A percentile compares a stretch with the other conserved stretches of the same genome.
phyloP scores from a whole-genome alignment of 345 rosid species.

The Eucalyptus virginea region DNA sequence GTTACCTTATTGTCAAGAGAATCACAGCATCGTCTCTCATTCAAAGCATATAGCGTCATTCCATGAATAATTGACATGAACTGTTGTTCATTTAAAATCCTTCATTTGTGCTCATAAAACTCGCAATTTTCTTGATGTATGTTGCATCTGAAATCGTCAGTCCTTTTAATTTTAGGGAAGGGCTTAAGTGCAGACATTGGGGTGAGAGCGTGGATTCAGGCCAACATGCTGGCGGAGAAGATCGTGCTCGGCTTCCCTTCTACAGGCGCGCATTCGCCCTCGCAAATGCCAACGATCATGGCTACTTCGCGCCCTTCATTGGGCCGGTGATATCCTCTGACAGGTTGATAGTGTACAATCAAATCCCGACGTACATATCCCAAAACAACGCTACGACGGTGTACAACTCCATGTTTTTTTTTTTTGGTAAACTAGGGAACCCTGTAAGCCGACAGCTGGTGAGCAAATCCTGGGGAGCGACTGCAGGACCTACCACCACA shows the following conservation, averaged over 20 bases:
- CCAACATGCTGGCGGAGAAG: slow-evolving; percentile 28
- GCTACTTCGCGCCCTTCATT: slow-evolving; percentile 33
- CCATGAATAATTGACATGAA: background rate
- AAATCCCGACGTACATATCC: slow-evolving; percentile 14
- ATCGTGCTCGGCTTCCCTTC: slow-evolving; percentile 53
- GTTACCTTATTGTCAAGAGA: background rate
- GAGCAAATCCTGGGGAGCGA: no score
- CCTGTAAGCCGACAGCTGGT: no score
- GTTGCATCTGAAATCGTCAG: no score
- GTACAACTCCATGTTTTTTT: slow-evolving; percentile 21
- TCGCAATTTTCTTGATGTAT: no score
- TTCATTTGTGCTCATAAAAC: background rate
- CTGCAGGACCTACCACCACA: no score
- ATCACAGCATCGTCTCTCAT: background rate
- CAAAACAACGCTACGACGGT: slow-evolving; percentile 23
- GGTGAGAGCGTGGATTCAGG: slow-evolving; percentile 28
- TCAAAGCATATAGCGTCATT: background rate
- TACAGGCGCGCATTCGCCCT: slow-evolving; percentile 54
- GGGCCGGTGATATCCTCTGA: slow-evolving; percentile 13
- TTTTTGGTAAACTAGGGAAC: no score
- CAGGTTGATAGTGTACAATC: slow-evolving; percentile 12
- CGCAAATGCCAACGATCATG: slow-evolving; percentile 24
- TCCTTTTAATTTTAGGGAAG: background rate
- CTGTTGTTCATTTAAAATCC: background rate
- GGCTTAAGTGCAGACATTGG: slow-evolving; percentile 45